phyloP scores from a whole-genome alignment of 2,329 filamentous ascomycete genomes.

The Sclerotinia glacialis region DNA sequence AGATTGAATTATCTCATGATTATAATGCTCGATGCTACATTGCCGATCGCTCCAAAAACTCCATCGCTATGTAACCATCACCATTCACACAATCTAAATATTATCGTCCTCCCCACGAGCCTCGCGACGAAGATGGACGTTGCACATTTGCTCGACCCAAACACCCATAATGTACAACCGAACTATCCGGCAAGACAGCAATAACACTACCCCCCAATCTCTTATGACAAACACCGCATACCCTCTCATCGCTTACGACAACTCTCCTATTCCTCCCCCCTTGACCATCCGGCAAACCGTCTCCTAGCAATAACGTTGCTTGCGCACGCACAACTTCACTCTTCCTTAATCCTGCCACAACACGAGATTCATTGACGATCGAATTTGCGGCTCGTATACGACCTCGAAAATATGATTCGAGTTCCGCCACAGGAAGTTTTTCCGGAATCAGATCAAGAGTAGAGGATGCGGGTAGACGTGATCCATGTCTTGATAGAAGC shows the following conservation, averaged over 20 bases:
- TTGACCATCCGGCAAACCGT: conserved; percentile 53
- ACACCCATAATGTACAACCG: conserved; percentile 80
- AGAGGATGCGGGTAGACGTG: conserved; percentile 81
- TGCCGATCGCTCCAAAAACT: conserved; percentile 26
- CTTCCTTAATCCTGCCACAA: conserved; percentile 73
- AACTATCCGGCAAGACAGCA: conserved; percentile 80
- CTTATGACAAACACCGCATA: conserved; percentile 93
- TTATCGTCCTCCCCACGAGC: conserved; percentile 31
- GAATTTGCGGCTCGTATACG: conserved; percentile 85
- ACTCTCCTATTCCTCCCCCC: conserved; percentile 65
- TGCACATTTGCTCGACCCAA: conserved; percentile 53
- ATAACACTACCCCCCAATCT: conserved; percentile 87
- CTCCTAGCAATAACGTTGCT: conserved; percentile 69
- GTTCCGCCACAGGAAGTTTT: conserved; percentile 69
- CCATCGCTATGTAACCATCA: conserved; percentile 34
- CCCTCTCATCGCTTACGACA: conserved; percentile 79
- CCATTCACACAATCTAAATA: conserved; percentile 22
- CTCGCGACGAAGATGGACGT: conserved; percentile 29
- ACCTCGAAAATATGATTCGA: conserved; percentile 88
- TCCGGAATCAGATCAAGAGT: conserved; percentile 85
- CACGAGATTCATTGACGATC: conserved; percentile 73
- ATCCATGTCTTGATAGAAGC: conserved; percentile 88
- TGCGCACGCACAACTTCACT: conserved; percentile 78
- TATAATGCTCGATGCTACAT: conserved; percentile 19
- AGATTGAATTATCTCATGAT: conserved; percentile 40